Evolutionary conservation across 176 grass and related monocot species (phyloP), one percentile per base, ranked within the genome.

Genomic region (Otatea glauca): DNA sequence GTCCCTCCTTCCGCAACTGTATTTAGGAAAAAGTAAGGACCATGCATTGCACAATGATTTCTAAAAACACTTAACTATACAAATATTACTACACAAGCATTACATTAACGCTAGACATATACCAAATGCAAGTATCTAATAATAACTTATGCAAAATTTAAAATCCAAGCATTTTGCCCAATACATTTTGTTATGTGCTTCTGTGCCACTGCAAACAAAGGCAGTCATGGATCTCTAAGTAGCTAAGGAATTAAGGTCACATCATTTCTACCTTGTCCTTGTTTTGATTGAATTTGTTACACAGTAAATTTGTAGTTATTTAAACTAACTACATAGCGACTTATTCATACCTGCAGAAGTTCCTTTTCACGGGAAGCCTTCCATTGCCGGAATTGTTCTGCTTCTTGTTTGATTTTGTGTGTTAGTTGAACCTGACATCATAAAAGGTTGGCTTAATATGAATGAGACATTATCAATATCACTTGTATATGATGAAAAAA

Each of bases 351-450:
- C 91, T 98, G 97, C 47, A 94, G 81, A 81, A 99, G 92, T 88
- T 99, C 97, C 84, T 99, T 99, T 85, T 99, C 97, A 67, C 97
- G 93, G 66, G 88, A 86, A 92, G 97, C 91, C 77, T 96, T 99
- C 97, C 93, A 99, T 56, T 89, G 93, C 61, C 93, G 90, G 82
- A 99, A 96, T 35, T 94, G 97, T 88, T 96, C 97, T 53, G 92
- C 89, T 85, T 99, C 97, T 92, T 99, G 93, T 86, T 99, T 99
- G 62, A 99, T 99, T 87, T 96, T 99, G 83, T 99, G 89, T 66
- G 96, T 93, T 76, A 99, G 73, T 88, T 96, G 97, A 81, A 99
- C 97, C 93, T 95, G 76, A 25, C 51, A 89, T n/a, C 49, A 85
- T 83, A 64, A 81, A 68, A 16, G 25, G 35, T 79, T 75, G 21